phyloP scores from a whole-genome alignment of 306 rosid genomes.

The Acacia confusa region DNA sequence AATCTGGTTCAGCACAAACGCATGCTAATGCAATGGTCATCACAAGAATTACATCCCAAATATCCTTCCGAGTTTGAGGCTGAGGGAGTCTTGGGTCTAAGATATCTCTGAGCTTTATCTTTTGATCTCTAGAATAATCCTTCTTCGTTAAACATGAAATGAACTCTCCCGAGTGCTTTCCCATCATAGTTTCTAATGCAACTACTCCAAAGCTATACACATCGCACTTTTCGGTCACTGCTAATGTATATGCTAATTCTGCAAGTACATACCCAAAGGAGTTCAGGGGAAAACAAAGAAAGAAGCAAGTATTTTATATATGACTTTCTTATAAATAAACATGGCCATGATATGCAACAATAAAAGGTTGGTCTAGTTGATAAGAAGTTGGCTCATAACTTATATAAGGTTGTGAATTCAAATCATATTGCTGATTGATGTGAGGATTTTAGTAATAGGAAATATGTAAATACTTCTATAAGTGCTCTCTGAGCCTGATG shows the following conservation, averaged over 20 bases:
- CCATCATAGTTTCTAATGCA: not conserved
- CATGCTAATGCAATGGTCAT: constrained; percentile 11
- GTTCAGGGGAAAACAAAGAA: not conserved
- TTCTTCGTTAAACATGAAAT: not conserved
- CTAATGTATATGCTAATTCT: not conserved
- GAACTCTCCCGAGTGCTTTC: not conserved
- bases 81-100: constrained; percentile 2
- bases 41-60: constrained; percentile 25
- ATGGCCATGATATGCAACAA: not conserved
- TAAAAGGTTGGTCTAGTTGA: no score
- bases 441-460: no score
- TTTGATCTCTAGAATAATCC: not conserved
- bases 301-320: no score
- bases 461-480: no score
- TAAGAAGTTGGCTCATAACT: no score
- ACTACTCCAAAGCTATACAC: not conserved
- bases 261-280: not conserved
- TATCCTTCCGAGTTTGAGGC: constrained; percentile 7
- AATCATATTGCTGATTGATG: no score
- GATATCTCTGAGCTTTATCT: constrained; percentile 19
- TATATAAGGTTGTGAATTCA: no score
- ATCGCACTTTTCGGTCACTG: not conserved
- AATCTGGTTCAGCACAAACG: not conserved
- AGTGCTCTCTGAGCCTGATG: no score
- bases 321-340: no score